These are phyloP conservation scores for Globisporangium spinosum DNA, from an alignment of 352 stramenopile species.

Conservation along the genomic window DNA sequence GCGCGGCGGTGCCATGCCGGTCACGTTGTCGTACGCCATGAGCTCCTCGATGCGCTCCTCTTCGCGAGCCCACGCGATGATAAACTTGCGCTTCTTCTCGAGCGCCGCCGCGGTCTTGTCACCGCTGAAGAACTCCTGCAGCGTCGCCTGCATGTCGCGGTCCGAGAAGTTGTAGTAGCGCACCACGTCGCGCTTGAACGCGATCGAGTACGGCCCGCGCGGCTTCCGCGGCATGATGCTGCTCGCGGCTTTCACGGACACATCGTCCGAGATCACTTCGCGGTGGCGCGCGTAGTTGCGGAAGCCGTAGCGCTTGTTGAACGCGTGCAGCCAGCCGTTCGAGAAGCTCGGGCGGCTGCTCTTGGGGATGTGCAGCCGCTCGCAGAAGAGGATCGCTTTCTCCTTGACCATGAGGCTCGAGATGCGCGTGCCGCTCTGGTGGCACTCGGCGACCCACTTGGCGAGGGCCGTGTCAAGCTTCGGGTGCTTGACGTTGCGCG, in stretches of 20 bases:
- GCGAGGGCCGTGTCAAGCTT: slow-evolving; percentile 18
- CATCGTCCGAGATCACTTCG: slow-evolving; percentile 18
- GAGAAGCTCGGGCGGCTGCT: slow-evolving; percentile 17
- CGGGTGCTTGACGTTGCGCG: slow-evolving; percentile 21
- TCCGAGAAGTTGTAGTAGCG: slow-evolving; percentile 16
- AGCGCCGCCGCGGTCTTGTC: slow-evolving; percentile 17
- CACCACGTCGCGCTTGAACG: slow-evolving; percentile 21
- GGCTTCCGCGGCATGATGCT: slow-evolving; percentile 10
- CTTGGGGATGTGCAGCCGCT: slow-evolving; percentile 13
- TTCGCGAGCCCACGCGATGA: slow-evolving; percentile 16
- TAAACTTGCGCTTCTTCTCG: slow-evolving; percentile 21
- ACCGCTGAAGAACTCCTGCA: slow-evolving; percentile 15
- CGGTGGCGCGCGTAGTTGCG: slow-evolving; percentile 20
- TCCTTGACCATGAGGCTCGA: slow-evolving; percentile 22
- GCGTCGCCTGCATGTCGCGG: slow-evolving; percentile 16
- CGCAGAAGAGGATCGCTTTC: slow-evolving; percentile 17
- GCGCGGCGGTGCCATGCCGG: slow-evolving; percentile 1
- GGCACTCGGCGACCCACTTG: slow-evolving; percentile 18
- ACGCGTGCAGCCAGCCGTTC: slow-evolving; percentile 20
- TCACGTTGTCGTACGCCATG: slow-evolving; percentile 17
- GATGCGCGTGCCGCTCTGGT: slow-evolving; percentile 13
- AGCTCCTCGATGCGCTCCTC: slow-evolving; percentile 19
- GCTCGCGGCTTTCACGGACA: slow-evolving; percentile 11
- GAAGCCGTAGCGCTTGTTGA: slow-evolving; percentile 25
- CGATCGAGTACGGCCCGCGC: slow-evolving; percentile 18